Evolutionary conservation across 2,329 filamentous ascomycete genomes (phyloP), one percentile per base, ranked within the genome.

Genomic region (Alternaria viburni): DNA sequence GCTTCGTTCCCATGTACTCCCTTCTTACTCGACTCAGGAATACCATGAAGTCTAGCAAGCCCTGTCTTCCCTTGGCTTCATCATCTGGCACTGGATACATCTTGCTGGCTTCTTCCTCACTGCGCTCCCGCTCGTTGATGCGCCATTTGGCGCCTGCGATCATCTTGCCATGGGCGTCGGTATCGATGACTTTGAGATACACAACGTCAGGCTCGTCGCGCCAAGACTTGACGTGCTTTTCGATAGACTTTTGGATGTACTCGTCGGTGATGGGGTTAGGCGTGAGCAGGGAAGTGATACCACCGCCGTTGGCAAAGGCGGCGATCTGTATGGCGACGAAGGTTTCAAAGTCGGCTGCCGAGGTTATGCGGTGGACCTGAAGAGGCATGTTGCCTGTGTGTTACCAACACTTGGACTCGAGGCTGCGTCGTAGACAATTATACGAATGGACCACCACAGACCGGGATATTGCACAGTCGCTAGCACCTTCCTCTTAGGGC

Each of bases 101-200:
- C 6, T 45, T 58, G 21, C 75, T 63, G n/a, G 77, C 70, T 36
- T 77, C 65, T 51, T 77, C 76, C 60, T 77, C 71, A n/a, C 68
- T 72, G 19, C 72, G 58, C 62, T 77, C 73, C 25, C 74, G 67
- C 46, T 74, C 57, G 49, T 79, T 78, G 58, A 80, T 74, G 46
- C 75, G 69, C 78, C 78, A 80, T 46, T 80, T 79, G n/a, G 77
- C 75, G 25, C 67, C 61, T 6, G 77, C 75, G 13, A 80, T 76
- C 65, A 79, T 77, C 44, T 74, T 72, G 7, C 71, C 72, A 25
- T 64, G 57, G 3, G 72, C 56, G n/a, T 78, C 74, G 6, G 76
- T 77, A 50, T 80, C 75, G 43, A 79, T 63, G 49, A 77, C 70
- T 61, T 80, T 77, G 21, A 80, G 64, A 46, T 70, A 77, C 5